Base-by-base conservation (phyloP, 495 filamentous ascomycete genomes). In the Aspergillus bridgeri region DNA sequence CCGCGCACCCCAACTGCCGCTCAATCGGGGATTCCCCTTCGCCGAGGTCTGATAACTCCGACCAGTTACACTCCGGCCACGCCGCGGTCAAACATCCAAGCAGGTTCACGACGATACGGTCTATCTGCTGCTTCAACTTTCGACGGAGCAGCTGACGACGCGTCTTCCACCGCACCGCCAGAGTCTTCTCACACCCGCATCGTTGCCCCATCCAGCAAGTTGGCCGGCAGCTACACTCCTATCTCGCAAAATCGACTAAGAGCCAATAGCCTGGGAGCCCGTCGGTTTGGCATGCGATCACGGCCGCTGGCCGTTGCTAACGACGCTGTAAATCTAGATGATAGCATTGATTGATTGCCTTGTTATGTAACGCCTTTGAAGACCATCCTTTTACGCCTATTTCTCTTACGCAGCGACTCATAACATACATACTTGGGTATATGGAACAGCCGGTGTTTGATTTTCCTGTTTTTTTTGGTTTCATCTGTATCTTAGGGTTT, bases 51-150 rank as follows among this genome's bases (percentile, higher is more conserved):
- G 33, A 70, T 75, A 61, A 67, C 74, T 9, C 69, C 76, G 13
- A 38, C 33, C 8, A 42, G 62, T 60, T 42, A 73, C 42, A 72
- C 75, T 3, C 76, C 79, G n/a, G 64, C 71, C 19, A 73, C 76
- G 18, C 67, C 77, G 9, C 70, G 74, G 52, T 66, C 72, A 33
- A 76, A 69, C 50, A 73, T 78, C 54, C 77, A 79, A 55, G 75
- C 71, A 17, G 78, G 76, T 22, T 76, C 69, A n/a, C 73, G 77
- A 21, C 70, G 77, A n/a, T 81, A 80, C 51, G 75, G 73, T 3
- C 48, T 73, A 17, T 61, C 70, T 19, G 51, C 74, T n/a, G 62
- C 25, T 48, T 57, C 17, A 15, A 24, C 21, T 3, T 27, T 33
- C 6, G 60, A 62, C 25, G 52, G 44, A 5, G 8, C 60, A 2